These are phyloP conservation scores for Fusarium humuli DNA, from an alignment of 2,329 filamentous ascomycete species.

Conservation along the genomic window DNA sequence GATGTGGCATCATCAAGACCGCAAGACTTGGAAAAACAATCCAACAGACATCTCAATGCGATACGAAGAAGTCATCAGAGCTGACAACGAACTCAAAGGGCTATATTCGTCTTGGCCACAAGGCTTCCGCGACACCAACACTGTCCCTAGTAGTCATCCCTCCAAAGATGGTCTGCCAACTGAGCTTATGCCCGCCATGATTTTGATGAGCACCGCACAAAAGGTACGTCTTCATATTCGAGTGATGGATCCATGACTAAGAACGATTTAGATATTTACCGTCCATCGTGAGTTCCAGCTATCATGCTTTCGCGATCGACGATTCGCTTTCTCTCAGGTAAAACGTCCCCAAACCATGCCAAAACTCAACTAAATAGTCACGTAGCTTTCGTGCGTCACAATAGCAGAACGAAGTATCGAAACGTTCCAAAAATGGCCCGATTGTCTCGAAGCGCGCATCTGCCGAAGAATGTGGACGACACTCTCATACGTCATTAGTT, in stretches of 20 bases:
- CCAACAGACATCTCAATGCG: too few species aligned
- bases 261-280: background rate
- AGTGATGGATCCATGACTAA: background rate
- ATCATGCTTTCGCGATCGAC: slow-evolving; percentile 3
- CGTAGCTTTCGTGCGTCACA: background rate
- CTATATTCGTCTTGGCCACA: background rate
- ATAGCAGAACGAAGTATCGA: slow-evolving; percentile 3
- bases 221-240: background rate
- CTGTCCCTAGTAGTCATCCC: background rate
- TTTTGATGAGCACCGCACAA: slow-evolving; percentile 8
- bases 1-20: slow-evolving; percentile 5
- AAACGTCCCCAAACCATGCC: rapidly evolving
- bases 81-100: background rate
- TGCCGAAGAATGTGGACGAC: slow-evolving; percentile 11
- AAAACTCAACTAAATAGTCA: rapidly evolving
- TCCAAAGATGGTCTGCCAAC: background rate
- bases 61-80: background rate
- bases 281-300: slow-evolving; percentile 5
- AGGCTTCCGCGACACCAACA: background rate
- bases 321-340: slow-evolving; percentile 1
- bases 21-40: rapidly evolving
- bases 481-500: slow-evolving; percentile 3
- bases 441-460: background rate
- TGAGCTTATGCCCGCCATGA: slow-evolving; percentile 6
- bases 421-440: background rate